These are phyloP conservation scores for Lipomyces japonicus DNA, from an alignment of 805 yeast species.

Conservation along the genomic window DNA sequence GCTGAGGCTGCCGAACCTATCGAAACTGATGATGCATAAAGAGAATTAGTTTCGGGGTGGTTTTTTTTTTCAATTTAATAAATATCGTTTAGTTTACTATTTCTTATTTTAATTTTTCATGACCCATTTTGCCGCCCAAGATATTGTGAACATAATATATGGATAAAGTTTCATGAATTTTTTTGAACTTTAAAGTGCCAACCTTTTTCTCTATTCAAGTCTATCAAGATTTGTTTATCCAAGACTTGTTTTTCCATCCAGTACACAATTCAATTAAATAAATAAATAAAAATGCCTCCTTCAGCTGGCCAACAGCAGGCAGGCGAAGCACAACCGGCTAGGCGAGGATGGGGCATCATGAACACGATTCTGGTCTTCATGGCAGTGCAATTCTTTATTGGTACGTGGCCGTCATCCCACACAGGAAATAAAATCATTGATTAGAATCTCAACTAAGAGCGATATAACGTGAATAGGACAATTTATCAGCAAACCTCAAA, in stretches of 20 bases:
- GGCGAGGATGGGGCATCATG: constrained; percentile 17
- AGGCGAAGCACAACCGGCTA: constrained; percentile 2
- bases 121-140: too few species aligned
- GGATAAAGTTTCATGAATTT: too few species aligned
- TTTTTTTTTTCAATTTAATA: background rate
- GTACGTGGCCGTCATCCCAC: constrained; percentile 4
- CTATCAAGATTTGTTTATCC: too few species aligned
- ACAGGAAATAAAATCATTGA: too few species aligned
- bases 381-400: constrained; percentile 12
- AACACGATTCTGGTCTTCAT: constrained; percentile 22
- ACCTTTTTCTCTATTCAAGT: too few species aligned
- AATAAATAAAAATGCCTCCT: background rate
- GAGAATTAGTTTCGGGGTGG: background rate
- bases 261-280: background rate
- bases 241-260: too few species aligned
- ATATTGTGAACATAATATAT: too few species aligned
- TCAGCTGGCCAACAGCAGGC: background rate
- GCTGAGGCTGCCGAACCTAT: constrained; percentile 21
- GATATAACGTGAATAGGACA: too few species aligned
- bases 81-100: background rate
- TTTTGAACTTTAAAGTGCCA: too few species aligned
- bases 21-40: constrained; percentile 17
- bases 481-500: too few species aligned
- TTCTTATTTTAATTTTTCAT: background rate
- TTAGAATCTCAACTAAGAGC: too few species aligned